Conservation (phyloP, 345 rosid genomes). For the Arabis alpina region DNA sequence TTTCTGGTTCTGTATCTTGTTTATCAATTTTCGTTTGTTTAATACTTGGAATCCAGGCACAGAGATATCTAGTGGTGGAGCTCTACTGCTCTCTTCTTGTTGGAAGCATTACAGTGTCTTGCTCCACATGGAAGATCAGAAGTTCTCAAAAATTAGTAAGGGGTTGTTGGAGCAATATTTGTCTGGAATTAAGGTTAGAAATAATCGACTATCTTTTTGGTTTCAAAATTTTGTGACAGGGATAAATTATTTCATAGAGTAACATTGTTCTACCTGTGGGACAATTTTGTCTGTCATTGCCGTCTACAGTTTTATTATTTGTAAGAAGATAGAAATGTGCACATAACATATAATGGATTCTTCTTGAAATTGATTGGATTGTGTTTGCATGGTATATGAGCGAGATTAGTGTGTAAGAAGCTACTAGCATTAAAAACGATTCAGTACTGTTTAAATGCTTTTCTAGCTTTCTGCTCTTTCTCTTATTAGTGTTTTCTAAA, state of each 20-base stretch:
- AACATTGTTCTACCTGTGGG: neutral
- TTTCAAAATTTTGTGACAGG: constrained; percentile 11
- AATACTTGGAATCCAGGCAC: constrained; percentile 48
- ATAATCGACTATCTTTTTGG: constrained; percentile 8
- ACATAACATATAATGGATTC: constrained; percentile 12
- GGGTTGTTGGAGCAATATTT: constrained; percentile 74
- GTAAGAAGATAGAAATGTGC: constrained; percentile 8
- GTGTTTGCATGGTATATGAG: constrained; percentile 22
- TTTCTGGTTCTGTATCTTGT: constrained; percentile 33
- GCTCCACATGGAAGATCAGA: constrained; percentile 75
- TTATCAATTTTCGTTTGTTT: constrained; percentile 27
- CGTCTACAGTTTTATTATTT: constrained; percentile 2
- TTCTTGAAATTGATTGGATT: constrained; percentile 14
- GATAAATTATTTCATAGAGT: neutral
- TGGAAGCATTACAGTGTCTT: constrained; percentile 83
- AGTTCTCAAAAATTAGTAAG: constrained; percentile 56
- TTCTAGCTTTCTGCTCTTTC: constrained; percentile 20
- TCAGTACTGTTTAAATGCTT: constrained; percentile 23
- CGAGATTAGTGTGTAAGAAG: constrained; percentile 14
- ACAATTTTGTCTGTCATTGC: constrained; percentile 1
- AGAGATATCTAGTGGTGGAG: constrained; percentile 46
- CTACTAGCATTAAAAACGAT: constrained; percentile 13
- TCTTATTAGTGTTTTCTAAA: constrained; percentile 22
- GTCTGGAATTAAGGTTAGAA: constrained; percentile 79
- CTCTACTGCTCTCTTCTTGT: constrained; percentile 74